These are phyloP conservation scores for Solanum etuberosum DNA, from an alignment of 257 asterid genomes.

Conservation along the genomic window DNA sequence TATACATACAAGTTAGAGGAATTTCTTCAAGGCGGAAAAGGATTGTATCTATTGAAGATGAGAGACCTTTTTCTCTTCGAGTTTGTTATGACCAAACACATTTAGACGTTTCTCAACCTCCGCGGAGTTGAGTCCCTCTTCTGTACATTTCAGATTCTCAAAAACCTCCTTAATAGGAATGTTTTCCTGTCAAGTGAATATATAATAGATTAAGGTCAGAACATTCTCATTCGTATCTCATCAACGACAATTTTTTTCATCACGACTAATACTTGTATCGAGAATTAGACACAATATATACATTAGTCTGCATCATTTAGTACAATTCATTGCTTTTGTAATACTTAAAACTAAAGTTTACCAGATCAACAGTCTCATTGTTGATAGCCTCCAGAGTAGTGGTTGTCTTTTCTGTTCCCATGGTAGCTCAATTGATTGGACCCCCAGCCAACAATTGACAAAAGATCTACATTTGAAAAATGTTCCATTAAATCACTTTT, in stretches of 20 bases:
- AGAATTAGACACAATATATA: background rate
- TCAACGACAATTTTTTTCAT: background rate
- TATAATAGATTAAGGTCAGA: background rate
- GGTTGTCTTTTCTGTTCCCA: constrained; percentile 8
- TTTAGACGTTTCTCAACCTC: constrained; percentile 13
- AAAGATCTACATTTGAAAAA: background rate
- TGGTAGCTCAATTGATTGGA: background rate
- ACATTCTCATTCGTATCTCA: background rate
- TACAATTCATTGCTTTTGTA: background rate
- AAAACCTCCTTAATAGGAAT: constrained; percentile 24
- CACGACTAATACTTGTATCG: background rate
- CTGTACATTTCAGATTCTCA: constrained; percentile 14
- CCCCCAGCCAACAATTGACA: background rate
- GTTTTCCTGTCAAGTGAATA: constrained; percentile 9
- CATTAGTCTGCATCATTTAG: background rate
- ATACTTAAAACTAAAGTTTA: background rate
- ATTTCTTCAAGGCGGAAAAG: background rate
- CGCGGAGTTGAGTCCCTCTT: constrained; percentile 11
- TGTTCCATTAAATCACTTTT: background rate
- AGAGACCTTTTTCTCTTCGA: constrained; percentile 27
- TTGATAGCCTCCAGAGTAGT: constrained; percentile 13
- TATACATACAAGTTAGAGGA: background rate
- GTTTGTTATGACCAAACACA: constrained; percentile 19
- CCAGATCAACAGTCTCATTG: constrained; percentile 22
- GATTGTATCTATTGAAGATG: background rate